Evolutionary conservation across 2,329 filamentous ascomycete genomes (phyloP).

Genomic region (Alternaria triticimaculans): DNA sequence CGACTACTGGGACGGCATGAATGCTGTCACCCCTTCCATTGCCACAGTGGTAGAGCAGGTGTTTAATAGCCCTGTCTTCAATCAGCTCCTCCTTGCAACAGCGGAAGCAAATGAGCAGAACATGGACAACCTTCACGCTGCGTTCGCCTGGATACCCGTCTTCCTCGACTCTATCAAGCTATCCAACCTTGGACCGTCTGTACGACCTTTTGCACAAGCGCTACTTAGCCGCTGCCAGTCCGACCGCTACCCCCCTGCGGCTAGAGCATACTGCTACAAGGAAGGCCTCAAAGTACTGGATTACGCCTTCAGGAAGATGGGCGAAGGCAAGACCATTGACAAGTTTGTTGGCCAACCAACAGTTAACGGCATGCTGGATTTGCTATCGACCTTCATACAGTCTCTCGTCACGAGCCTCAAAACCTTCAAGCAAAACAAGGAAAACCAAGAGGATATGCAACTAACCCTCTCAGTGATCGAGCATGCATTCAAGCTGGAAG

Average conservation of each 20-base stretch:
- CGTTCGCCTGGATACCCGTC: constrained; percentile 78
- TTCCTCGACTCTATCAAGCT: constrained; percentile 80
- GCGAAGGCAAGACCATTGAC: constrained; percentile 38
- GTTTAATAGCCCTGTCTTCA: constrained; percentile 73
- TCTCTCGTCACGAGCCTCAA: constrained; percentile 45
- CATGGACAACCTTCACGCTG: constrained; percentile 64
- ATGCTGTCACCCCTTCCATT: constrained; percentile 79
- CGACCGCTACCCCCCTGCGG: constrained; percentile 61
- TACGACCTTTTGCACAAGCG: constrained; percentile 77
- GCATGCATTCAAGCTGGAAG: constrained; percentile 72
- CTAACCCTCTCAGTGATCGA: constrained; percentile 70
- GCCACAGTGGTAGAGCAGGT: constrained; percentile 84
- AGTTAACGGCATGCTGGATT: constrained; percentile 66
- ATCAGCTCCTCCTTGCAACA: constrained; percentile 62
- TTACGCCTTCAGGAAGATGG: constrained; percentile 43
- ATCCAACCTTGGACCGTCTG: constrained; percentile 78
- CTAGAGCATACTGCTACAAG: constrained; percentile 67
- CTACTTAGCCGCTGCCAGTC: constrained; percentile 72
- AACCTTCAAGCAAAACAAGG: constrained; percentile 29
- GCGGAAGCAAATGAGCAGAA: constrained; percentile 56
- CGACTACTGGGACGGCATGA: constrained; percentile 88
- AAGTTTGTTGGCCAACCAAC: constrained; percentile 51
- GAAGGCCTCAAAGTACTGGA: constrained; percentile 59
- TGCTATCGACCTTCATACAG: constrained; percentile 66
- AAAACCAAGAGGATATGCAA: constrained; percentile 45